A percentile compares a stretch with the other conserved stretches of the same genome.
Conservation (phyloP, 257 asterid genomes). For the Leptodermis oblonga region DNA sequence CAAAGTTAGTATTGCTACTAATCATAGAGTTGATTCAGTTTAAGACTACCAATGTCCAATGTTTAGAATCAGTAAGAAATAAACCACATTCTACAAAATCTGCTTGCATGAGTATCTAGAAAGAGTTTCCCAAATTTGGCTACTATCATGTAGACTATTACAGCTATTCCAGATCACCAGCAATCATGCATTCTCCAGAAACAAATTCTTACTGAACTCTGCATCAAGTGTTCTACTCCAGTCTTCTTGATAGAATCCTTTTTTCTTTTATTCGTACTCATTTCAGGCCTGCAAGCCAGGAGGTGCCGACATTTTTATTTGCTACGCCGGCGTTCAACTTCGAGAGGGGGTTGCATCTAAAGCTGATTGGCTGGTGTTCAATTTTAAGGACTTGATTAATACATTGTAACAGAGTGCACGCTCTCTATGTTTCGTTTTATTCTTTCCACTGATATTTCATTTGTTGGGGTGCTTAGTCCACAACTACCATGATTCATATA, state of each 20-base stretch:
- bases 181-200: not conserved
- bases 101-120: not conserved
- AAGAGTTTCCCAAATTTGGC: too few species aligned
- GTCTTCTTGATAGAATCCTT: not conserved
- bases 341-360: slow-evolving; percentile 78
- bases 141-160: not conserved
- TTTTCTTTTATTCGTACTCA: not conserved
- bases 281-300: slow-evolving; percentile 83
- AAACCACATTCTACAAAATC: not conserved
- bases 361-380: slow-evolving; percentile 90
- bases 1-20: not conserved
- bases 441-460: not conserved
- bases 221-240: not conserved
- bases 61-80: not conserved
- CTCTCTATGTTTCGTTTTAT: not conserved
- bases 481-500: not conserved
- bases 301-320: slow-evolving; percentile 79
- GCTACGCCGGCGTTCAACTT: slow-evolving; percentile 81
- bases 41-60: not conserved
- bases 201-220: not conserved
- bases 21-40: not conserved
- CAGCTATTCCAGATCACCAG: not conserved
- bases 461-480: not conserved
- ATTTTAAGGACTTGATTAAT: slow-evolving; percentile 63
- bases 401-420: slow-evolving; percentile 37